Base-by-base conservation (phyloP, 441 rosid species). In the Adansonia rubrostipa region DNA sequence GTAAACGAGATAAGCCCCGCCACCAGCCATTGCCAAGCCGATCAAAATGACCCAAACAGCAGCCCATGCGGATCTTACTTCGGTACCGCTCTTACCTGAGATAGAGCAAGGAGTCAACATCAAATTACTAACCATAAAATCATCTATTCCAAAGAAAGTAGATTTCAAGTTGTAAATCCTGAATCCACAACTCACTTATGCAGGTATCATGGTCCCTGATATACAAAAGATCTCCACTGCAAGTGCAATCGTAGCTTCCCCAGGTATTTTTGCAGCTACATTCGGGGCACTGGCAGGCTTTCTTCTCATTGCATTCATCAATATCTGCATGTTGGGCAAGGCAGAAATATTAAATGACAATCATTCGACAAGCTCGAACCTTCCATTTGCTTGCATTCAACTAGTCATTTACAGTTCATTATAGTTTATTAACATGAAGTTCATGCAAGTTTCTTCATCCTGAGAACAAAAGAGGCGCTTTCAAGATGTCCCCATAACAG, bases 191-290 rank as follows among this genome's bases (percentile, higher is more conserved):
- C 96, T 75, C 77, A 96, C 99, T 91, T 85, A 94, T 92, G 96
- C 99, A 96, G 78, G 97, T 86, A 82, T 92, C 98, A 47, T 92
- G 99, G 79, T 96, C 99, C 85, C 90, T 87, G 24, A 96, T 94
- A 81, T 96, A 96, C 77, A 96, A 86, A 78, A 92, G 92, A 84
- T 86, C 91, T 42, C 91, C 92, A 15, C 98, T 87, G 80, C 99
- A 96, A 57, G 86, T 87, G 86, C 99, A 96, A 44, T 96, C 96
- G 24, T 94, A 96, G 84, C 97, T 92, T 71, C 99, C 99, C 98
- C 98, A 96, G 11, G 95, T 93, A 79, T 96, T 84, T 83, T 92
- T 89, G 90, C 99, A 96, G 84, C 85, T 91, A 85, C 99, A 96
- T 63, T 85, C 95, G 17, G 92, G 84, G 80, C 99, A 96, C 69